Evolutionary conservation across 1,284 basidiomycete genomes (phyloP).

Genomic region (Ceratorhiza oryzae-sativae): DNA sequence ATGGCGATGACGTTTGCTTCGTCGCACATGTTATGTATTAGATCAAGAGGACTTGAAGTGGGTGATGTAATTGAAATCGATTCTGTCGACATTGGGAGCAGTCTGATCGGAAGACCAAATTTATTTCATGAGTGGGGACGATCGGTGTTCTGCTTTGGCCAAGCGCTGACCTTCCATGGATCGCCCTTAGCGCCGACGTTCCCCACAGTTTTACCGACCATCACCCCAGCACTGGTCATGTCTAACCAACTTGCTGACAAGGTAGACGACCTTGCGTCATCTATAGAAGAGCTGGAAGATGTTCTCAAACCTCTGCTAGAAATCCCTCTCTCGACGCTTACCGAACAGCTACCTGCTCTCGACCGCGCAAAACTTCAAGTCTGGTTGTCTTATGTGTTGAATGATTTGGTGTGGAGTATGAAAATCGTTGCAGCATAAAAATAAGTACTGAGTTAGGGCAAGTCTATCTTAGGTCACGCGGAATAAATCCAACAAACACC

Average conservation of each 20-base stretch:
- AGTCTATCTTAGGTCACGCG: conserved; percentile 81
- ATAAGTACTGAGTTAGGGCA: conserved; percentile 14
- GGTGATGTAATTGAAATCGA: not conserved
- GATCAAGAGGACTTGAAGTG: not conserved
- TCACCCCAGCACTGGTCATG: conserved; percentile 1
- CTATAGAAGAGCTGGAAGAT: conserved; percentile 71
- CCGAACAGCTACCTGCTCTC: conserved; percentile 56
- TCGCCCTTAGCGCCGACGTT: not conserved
- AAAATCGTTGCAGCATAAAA: conserved; percentile 42
- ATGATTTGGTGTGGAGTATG: conserved; percentile 83
- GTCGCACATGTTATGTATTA: not conserved
- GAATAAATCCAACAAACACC: conserved; percentile 70
- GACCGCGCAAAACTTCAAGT: conserved; percentile 81
- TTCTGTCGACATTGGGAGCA: too few species aligned
- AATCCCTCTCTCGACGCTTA: conserved; percentile 66
- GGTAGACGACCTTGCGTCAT: conserved; percentile 46
- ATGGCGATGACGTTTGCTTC: not conserved
- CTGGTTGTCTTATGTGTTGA: conserved; percentile 75
- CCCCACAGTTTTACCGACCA: not conserved
- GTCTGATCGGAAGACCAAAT: too few species aligned
- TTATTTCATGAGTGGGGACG: not conserved
- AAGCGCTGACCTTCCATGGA: not conserved
- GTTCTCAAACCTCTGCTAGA: conserved; percentile 68
- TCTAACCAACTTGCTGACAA: conserved; percentile 35
- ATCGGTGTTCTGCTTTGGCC: not conserved